Conservation (phyloP, 306 rosid genomes). For the Astragalus glycyphyllos region DNA sequence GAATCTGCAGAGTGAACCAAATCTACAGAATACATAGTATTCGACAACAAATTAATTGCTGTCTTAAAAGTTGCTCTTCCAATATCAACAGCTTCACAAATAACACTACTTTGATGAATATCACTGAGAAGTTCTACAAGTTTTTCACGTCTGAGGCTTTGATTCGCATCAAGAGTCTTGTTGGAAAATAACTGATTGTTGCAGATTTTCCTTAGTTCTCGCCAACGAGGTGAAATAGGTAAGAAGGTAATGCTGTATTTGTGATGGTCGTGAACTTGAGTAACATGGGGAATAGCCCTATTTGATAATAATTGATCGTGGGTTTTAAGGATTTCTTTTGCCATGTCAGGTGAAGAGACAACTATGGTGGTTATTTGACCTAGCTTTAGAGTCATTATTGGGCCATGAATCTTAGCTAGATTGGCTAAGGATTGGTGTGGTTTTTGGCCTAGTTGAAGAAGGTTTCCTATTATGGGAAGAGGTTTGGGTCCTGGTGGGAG, state of each 20-base stretch:
- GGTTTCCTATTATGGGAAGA: conserved; percentile 27
- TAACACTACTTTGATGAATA: background rate
- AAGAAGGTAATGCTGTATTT: conserved; percentile 16
- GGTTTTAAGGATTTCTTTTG: conserved; percentile 29
- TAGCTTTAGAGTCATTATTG: conserved; percentile 28
- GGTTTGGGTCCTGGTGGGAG: conserved; percentile 34
- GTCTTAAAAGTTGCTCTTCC: conserved; percentile 9
- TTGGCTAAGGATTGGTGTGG: conserved; percentile 28
- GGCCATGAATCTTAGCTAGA: conserved; percentile 9
- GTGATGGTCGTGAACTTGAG: conserved; percentile 1
- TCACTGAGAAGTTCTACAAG: conserved; percentile 21
- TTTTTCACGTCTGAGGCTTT: background rate
- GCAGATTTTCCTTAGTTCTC: conserved; percentile 9
- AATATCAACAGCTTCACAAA: conserved; percentile 26
- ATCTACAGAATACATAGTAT: conserved; percentile 11
- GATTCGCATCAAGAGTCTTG: conserved; percentile 3
- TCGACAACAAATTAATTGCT: background rate
- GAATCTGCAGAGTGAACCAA: background rate
- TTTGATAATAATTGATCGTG: conserved; percentile 25
- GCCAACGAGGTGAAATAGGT: conserved; percentile 35
- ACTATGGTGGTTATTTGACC: conserved; percentile 38
- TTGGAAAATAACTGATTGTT: conserved; percentile 2
- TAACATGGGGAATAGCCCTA: background rate
- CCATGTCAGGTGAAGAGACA: conserved; percentile 24
- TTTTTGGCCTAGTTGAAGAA: conserved; percentile 8